Evolutionary conservation across 139 green algal genomes (phyloP).

Genomic region (Tetradesmus obliquus): DNA sequence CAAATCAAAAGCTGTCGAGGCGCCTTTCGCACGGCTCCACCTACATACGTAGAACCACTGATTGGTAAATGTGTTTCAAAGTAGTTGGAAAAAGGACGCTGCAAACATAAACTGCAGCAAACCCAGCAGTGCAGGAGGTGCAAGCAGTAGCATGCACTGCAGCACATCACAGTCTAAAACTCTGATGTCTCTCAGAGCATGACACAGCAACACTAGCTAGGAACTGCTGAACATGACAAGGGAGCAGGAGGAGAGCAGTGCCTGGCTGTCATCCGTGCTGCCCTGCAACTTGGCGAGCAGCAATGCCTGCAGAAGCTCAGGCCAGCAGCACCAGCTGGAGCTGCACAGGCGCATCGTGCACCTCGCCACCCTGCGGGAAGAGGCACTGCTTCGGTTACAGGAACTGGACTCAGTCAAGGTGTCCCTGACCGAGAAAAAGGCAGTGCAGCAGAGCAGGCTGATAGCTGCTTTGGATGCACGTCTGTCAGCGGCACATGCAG

Average conservation of each 20-base stretch:
- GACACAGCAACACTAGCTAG: background rate
- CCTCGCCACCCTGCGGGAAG: conserved; percentile 8
- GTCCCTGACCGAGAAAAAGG: conserved; percentile 24
- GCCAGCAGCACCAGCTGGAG: conserved; percentile 4
- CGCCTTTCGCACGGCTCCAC: background rate
- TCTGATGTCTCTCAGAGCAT: too few relatives aligned
- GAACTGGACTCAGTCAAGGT: conserved; percentile 29
- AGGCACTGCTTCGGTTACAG: conserved; percentile 2
- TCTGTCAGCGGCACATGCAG: conserved; percentile 23
- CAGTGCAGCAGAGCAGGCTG: conserved; percentile 20
- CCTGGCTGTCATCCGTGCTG: conserved; percentile 14
- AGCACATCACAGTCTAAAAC: background rate
- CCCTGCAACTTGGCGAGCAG: background rate
- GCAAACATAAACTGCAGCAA: background rate
- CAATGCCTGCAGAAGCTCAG: background rate
- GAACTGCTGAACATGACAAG: background rate
- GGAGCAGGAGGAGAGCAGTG: background rate
- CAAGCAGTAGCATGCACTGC: background rate
- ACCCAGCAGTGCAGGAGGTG: background rate
- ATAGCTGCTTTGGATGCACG: conserved; percentile 40
- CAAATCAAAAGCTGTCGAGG: background rate
- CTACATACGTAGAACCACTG: background rate
- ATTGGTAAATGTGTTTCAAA: background rate
- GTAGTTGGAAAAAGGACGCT: too few relatives aligned
- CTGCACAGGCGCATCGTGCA: conserved; percentile 28